Conservation (phyloP, 331 rosid species). For the Stylosanthes scabra region DNA sequence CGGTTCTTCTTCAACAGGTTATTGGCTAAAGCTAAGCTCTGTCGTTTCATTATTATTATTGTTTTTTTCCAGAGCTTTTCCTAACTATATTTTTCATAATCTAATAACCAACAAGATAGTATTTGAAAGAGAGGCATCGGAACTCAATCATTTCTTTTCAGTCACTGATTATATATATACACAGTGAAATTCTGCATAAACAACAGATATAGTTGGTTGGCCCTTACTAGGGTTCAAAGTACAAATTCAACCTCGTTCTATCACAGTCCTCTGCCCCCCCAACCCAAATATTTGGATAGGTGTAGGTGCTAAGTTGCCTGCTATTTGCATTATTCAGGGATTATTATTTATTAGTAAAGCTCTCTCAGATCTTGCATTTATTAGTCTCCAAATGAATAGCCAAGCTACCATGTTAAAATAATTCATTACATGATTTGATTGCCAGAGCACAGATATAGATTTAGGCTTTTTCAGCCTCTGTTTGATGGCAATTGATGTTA, state of each 20-base stretch:
- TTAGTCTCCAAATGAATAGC: conserved; percentile 26
- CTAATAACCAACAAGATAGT: conserved; percentile 2
- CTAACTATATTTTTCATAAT: conserved; percentile 18
- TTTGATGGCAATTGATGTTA: conserved; percentile 23
- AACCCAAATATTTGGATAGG: background rate
- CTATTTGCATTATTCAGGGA: conserved; percentile 10
- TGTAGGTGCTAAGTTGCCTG: background rate
- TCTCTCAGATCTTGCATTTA: conserved; percentile 24
- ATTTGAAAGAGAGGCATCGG: background rate
- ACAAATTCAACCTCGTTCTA: conserved; percentile 28
- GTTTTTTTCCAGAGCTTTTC: too few relatives aligned
- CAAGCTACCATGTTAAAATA: conserved; percentile 10
- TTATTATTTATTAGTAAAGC: conserved; percentile 7
- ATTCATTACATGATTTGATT: conserved; percentile 20
- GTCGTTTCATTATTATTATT: conserved; percentile 12
- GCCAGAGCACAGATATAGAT: conserved; percentile 14
- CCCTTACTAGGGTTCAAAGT: conserved; percentile 26
- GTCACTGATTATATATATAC: background rate
- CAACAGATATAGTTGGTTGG: conserved; percentile 16
- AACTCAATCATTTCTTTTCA: conserved; percentile 15
- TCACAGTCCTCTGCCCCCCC: background rate
- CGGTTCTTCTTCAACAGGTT: conserved; percentile 98
- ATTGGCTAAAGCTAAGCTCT: conserved; percentile 15
- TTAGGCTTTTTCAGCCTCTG: conserved; percentile 3
- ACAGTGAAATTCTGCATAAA: background rate